Conservation (phyloP, 2,329 filamentous ascomycete genomes). For the Alternaria brassicicola region DNA sequence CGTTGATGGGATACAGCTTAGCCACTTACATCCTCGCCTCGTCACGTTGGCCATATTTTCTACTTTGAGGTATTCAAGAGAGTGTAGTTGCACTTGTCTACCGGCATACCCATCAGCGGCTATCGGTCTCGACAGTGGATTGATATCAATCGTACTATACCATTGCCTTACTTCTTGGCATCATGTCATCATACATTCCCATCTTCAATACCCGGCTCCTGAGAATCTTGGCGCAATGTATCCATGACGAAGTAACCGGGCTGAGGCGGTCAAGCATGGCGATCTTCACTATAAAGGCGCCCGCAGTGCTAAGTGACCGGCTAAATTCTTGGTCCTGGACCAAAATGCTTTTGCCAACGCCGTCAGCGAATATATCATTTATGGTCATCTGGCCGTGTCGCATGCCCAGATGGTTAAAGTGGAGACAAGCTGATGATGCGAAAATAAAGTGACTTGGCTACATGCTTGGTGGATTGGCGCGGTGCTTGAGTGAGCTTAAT, state of each 20-base stretch:
- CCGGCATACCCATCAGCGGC: background rate
- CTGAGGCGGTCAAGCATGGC: background rate
- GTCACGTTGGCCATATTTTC: background rate
- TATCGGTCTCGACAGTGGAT: background rate
- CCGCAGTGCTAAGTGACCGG: conserved; percentile 27
- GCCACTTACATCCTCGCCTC: background rate
- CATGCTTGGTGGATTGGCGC: conserved; percentile 17
- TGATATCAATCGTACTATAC: conserved; percentile 3
- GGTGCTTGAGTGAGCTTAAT: conserved; percentile 25
- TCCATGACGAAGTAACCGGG: conserved; percentile 7
- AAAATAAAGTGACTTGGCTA: conserved; percentile 19
- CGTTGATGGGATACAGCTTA: conserved; percentile 8
- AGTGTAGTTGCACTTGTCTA: background rate
- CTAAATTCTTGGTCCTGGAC: conserved; percentile 34
- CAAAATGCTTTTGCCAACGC: conserved; percentile 26
- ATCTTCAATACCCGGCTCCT: background rate
- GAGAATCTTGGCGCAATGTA: conserved; percentile 14
- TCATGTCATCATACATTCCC: background rate
- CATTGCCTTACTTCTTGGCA: conserved; percentile 3
- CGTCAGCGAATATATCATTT: conserved; percentile 7
- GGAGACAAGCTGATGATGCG: conserved; percentile 17
- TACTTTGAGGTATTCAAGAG: background rate
- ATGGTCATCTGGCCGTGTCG: conserved; percentile 13
- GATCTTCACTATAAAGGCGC: conserved; percentile 1
- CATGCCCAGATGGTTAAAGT: conserved; percentile 18